These are phyloP conservation scores for Umbilicaria muhlenbergii DNA, from an alignment of 495 filamentous ascomycete genomes.

Conservation along the genomic window DNA sequence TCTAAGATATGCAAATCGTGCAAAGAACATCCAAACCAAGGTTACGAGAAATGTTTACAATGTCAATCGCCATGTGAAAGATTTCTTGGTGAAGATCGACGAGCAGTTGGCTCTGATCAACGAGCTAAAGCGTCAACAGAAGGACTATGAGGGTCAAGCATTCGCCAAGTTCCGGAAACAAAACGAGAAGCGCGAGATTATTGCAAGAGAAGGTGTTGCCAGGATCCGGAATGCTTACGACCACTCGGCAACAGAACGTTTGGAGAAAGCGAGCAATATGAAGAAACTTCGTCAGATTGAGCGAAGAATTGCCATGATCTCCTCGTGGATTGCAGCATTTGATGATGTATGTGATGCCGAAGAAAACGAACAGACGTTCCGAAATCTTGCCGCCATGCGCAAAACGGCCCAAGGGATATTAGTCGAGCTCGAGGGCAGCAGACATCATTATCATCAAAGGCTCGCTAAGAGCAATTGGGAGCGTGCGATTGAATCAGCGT, in stretches of 20 bases:
- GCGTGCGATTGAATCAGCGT: constrained; percentile 63
- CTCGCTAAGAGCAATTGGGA: constrained; percentile 74
- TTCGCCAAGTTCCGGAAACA: constrained; percentile 85
- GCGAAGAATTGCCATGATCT: constrained; percentile 66
- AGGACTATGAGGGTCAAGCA: constrained; percentile 71
- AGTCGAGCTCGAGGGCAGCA: constrained; percentile 71
- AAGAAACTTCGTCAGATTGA: constrained; percentile 74
- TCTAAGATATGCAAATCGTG: constrained; percentile 88
- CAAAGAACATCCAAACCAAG: constrained; percentile 99
- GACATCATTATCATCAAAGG: constrained; percentile 77
- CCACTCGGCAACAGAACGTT: constrained; percentile 59
- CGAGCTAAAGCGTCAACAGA: constrained; percentile 82
- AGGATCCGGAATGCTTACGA: constrained; percentile 76
- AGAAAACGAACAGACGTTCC: constrained; percentile 50
- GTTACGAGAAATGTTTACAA: constrained; percentile 97
- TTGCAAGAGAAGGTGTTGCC: constrained; percentile 65
- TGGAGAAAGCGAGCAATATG: constrained; percentile 64
- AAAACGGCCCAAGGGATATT: constrained; percentile 79
- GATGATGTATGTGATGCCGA: constrained; percentile 61
- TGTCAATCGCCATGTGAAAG: constrained; percentile 97
- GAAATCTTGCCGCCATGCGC: constrained; percentile 57
- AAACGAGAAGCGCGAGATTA: constrained; percentile 61
- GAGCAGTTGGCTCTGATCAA: constrained; percentile 89
- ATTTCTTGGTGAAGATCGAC: constrained; percentile 94
- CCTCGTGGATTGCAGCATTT: constrained; percentile 85